A percentile compares a stretch with the other conserved stretches of the same genome.
Evolutionary conservation across 1,284 basidiomycete species (phyloP).

Genomic region (Rhodotorula sp.): DNA sequence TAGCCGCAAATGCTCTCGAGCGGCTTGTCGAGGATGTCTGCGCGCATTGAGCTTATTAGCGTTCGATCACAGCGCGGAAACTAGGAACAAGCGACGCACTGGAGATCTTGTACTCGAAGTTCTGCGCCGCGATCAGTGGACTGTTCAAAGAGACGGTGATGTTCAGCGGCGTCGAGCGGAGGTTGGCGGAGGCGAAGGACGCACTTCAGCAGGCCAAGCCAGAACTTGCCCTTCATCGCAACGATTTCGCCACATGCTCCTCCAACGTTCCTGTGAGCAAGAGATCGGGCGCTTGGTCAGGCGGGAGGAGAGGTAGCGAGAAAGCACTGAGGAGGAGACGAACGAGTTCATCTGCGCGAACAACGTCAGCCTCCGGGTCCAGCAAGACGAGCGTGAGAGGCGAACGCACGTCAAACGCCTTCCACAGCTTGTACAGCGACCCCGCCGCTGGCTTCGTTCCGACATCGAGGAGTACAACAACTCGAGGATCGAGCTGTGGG

Average conservation of each 20-base stretch:
- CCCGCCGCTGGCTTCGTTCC: slow-evolving; percentile 88
- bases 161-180: not conserved
- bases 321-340: too few relatives aligned
- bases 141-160: slow-evolving; percentile 5
- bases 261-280: slow-evolving; percentile 64
- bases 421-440: slow-evolving; percentile 93
- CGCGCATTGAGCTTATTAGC: too few relatives aligned
- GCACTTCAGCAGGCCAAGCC: slow-evolving; percentile 16
- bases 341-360: too few relatives aligned
- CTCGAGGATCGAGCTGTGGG: slow-evolving; percentile 62
- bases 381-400: too few relatives aligned
- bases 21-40: slow-evolving; percentile 67
- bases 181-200: slow-evolving; percentile 42
- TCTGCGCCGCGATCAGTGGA: slow-evolving; percentile 70
- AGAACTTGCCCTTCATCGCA: slow-evolving; percentile 57
- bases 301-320: slow-evolving; percentile 49
- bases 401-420: slow-evolving; percentile 53
- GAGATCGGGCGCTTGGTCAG: too few relatives aligned
- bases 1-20: slow-evolving; percentile 69
- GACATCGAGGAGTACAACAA: slow-evolving; percentile 90
- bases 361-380: too few relatives aligned
- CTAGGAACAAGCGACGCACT: slow-evolving; percentile 1
- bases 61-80: too few relatives aligned
- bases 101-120: slow-evolving; percentile 59
- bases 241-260: slow-evolving; percentile 60